A percentile compares a stretch with the other conserved stretches of the same genome.
These are phyloP conservation scores for Penicillium pulvis DNA, from an alignment of 495 filamentous ascomycete species.

Conservation along the genomic window DNA sequence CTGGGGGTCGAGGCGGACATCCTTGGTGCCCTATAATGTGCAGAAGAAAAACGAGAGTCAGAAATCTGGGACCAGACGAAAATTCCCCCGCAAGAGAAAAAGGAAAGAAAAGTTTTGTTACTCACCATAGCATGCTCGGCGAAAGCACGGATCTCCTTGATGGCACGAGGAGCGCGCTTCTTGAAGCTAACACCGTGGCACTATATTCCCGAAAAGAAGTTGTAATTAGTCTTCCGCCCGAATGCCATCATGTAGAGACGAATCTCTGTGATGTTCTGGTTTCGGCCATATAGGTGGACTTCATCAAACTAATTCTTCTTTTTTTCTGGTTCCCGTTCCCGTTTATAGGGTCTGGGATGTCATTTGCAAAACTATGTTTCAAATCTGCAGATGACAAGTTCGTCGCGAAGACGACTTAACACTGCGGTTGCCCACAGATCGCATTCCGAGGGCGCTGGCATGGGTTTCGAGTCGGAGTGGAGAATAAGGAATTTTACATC, in stretches of 20 bases:
- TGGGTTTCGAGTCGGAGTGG: neutral
- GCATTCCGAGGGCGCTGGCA: neutral
- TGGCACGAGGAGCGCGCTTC: constrained; percentile 96
- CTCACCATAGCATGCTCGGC: constrained; percentile 94
- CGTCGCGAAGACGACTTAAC: constrained; percentile 9
- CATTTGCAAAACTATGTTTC: constrained; percentile 14
- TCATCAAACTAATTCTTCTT: constrained; percentile 68
- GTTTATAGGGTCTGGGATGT: constrained; percentile 19
- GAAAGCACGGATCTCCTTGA: constrained; percentile 98
- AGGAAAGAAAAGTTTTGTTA: constrained; percentile 10
- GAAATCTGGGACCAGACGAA: neutral
- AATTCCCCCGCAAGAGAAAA: neutral
- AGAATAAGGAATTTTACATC: neutral
- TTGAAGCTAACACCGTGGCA: constrained; percentile 97
- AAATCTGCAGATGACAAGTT: constrained; percentile 14
- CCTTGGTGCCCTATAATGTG: constrained; percentile 76
- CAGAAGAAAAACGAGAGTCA: constrained; percentile 8
- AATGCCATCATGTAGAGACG: constrained; percentile 54
- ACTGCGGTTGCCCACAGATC: constrained; percentile 14
- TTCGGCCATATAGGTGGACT: constrained; percentile 62
- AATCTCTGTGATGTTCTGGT: constrained; percentile 32
- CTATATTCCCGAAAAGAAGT: constrained; percentile 55
- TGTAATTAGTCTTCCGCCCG: constrained; percentile 61
- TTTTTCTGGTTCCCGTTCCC: constrained; percentile 29
- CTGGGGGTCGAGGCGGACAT: constrained; percentile 96